These are phyloP conservation scores for Cordyceps tenuipes DNA, from an alignment of 2,329 filamentous ascomycete genomes.

Conservation along the genomic window DNA sequence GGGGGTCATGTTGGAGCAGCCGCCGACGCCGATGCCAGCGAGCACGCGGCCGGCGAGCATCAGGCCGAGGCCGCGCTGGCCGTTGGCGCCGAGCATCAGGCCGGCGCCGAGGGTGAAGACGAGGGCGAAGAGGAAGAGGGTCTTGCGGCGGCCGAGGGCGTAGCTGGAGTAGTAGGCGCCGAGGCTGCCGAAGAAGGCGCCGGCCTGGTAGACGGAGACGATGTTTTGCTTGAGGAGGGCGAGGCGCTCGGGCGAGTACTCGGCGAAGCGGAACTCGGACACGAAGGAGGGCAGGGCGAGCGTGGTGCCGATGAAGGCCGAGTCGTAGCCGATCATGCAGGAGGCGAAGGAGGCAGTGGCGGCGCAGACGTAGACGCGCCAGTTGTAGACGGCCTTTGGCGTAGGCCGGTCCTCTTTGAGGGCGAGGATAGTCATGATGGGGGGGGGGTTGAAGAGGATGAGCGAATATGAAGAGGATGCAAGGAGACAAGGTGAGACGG, in stretches of 20 bases:
- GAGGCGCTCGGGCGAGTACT: constrained; percentile 38
- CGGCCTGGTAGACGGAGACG: constrained; percentile 73
- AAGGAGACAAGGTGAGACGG: not conserved
- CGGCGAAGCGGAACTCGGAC: constrained; percentile 56
- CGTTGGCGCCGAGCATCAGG: constrained; percentile 61
- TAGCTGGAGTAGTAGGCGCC: constrained; percentile 58
- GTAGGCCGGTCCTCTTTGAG: constrained; percentile 50
- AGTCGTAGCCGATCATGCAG: constrained; percentile 55
- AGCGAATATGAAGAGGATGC: not conserved
- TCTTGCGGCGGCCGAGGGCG: constrained; percentile 58
- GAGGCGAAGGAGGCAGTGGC: constrained; percentile 47
- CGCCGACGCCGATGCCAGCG: constrained; percentile 55
- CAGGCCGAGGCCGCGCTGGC: constrained; percentile 52
- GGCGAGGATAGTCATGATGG: constrained; percentile 38
- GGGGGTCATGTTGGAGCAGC: constrained; percentile 53
- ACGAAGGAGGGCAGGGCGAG: constrained; percentile 62
- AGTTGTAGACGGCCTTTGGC: constrained; percentile 51
- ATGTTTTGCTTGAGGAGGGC: constrained; percentile 64
- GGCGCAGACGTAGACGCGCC: constrained; percentile 49
- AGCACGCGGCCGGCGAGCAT: constrained; percentile 56
- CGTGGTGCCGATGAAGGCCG: constrained; percentile 72
- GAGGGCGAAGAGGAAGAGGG: constrained; percentile 50
- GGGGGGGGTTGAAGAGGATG: not conserved
- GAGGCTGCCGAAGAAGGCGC: constrained; percentile 74
- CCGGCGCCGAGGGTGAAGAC: constrained; percentile 65